Percentiles rank a stretch among this genome's conserved stretches.
Conservation (phyloP, 148 eudicot genomes). For the Cornus suecica region DNA sequence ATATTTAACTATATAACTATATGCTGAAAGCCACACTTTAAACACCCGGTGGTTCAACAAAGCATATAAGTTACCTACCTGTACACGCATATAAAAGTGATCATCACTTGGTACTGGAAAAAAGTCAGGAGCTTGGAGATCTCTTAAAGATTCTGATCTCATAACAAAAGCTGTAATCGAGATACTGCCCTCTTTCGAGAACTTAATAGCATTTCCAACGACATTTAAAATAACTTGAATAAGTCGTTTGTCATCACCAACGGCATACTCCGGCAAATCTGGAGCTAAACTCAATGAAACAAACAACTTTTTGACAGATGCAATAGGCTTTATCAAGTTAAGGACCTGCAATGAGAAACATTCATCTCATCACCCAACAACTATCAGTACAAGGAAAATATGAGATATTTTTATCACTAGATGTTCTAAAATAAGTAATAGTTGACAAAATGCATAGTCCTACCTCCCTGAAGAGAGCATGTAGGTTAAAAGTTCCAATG, state of each 20-base stretch:
- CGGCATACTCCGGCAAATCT: constrained; percentile 71
- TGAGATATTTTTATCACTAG: background rate
- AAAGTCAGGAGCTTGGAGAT: constrained; percentile 66
- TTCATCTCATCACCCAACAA: constrained; percentile 14
- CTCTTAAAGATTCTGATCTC: constrained; percentile 58
- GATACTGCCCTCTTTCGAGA: constrained; percentile 81
- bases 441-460: background rate
- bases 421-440: background rate
- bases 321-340: constrained; percentile 76
- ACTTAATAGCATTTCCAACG: constrained; percentile 88
- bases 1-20: background rate
- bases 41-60: background rate
- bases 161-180: constrained; percentile 55
- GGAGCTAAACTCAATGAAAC: constrained; percentile 52
- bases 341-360: constrained; percentile 51
- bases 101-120: constrained; percentile 56
- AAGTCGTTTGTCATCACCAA: constrained; percentile 88
- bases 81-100: constrained; percentile 72
- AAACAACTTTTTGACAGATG: constrained; percentile 65
- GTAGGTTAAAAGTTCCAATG: constrained; percentile 61
- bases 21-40: background rate
- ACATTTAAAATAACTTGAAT: constrained; percentile 80
- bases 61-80: constrained; percentile 40
- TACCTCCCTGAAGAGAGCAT: constrained; percentile 75
- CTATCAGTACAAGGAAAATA: background rate